phyloP scores from a whole-genome alignment of 2,329 filamentous ascomycete species.

The Fusarium metavorans region DNA sequence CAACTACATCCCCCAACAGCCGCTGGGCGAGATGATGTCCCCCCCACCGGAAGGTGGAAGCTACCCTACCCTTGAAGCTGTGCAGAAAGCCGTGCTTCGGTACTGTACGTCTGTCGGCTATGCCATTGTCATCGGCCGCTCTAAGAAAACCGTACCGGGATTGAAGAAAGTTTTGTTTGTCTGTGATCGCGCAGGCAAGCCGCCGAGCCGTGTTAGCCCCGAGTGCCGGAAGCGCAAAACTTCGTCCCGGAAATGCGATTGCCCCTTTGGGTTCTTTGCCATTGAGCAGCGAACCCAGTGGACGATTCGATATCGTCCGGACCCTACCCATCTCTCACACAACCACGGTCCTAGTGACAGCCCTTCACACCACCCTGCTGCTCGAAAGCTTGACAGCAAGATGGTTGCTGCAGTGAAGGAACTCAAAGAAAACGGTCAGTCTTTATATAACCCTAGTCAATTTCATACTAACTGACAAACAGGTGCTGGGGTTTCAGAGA shows the following conservation, averaged over 20 bases:
- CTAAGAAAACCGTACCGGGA: conserved; percentile 75
- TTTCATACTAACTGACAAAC: conserved; percentile 49
- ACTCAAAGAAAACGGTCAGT: conserved; percentile 73
- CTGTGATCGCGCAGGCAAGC: conserved; percentile 74
- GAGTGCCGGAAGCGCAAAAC: conserved; percentile 75
- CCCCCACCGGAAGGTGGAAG: conserved; percentile 73
- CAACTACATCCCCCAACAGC: conserved; percentile 64
- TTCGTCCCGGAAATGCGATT: conserved; percentile 76
- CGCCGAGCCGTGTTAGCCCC: conserved; percentile 70
- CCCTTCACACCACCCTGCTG: conserved; percentile 74
- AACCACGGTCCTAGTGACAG: conserved; percentile 76
- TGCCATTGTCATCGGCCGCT: conserved; percentile 75
- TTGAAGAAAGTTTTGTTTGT: conserved; percentile 77
- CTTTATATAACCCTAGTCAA: conserved; percentile 23
- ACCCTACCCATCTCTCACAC: conserved; percentile 68
- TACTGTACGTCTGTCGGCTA: conserved; percentile 77
- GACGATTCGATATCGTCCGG: conserved; percentile 74
- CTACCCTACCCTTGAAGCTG: conserved; percentile 72
- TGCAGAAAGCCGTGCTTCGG: conserved; percentile 72
- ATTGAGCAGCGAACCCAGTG: conserved; percentile 76
- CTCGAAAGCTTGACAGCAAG: conserved; percentile 74
- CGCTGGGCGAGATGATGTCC: conserved; percentile 71
- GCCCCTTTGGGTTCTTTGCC: conserved; percentile 77
- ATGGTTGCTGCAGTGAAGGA: conserved; percentile 76
- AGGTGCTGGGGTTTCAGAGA: conserved; percentile 75